Evolutionary conservation across 2,329 filamentous ascomycete genomes (phyloP), one percentile per base, ranked within the genome.

Genomic region (Microdochium trichocladiopsis): DNA sequence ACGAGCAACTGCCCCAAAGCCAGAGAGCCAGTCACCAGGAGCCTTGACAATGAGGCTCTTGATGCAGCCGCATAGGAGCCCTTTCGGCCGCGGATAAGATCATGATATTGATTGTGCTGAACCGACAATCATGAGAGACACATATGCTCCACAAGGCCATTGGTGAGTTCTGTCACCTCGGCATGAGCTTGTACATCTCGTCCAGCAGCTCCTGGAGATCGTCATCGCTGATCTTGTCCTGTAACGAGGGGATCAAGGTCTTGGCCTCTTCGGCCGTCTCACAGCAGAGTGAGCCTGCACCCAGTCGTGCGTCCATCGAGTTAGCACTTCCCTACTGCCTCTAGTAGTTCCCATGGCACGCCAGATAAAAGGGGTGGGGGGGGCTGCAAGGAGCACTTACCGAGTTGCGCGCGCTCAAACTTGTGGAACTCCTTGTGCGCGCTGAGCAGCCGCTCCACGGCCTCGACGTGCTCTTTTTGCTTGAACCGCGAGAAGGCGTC

Each of bases 401-500:
- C 93, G 57, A 97, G 78, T 73, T 96, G 90, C 47, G 90, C 92
- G 63, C 90, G 83, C 79, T 99, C 94, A 67, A 97, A 97, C 68
- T 91, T 88, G 63, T 90, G 88, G 61, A 99, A 75, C 66, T 90
- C 84, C 57, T 84, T 83, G 65, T 90, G 87, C 53, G 86, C 82
- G 59, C 88, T 88, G 57, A 96, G 79, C 61, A 96, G 76, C 54
- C 90, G 84, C 71, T 95, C 91, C 28, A 97, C 90, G n/a, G 90
- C 89, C 72, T 96, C 89, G 65, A 96, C 88, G 60, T 94, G 94
- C 69, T 95, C 90, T 69, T 93, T 91, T 63, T 92, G 86, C 74
- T 96, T 95, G 80, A 97, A 97, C 33, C 94, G 88, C 18, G 92
- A 88, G 72, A 99, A 99, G 57, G 91, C 85, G 63, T 96, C 91